Evolutionary conservation across 805 yeast genomes (phyloP), one percentile per base, ranked within the genome.

Genomic region (Yamadazyma insecticola): DNA sequence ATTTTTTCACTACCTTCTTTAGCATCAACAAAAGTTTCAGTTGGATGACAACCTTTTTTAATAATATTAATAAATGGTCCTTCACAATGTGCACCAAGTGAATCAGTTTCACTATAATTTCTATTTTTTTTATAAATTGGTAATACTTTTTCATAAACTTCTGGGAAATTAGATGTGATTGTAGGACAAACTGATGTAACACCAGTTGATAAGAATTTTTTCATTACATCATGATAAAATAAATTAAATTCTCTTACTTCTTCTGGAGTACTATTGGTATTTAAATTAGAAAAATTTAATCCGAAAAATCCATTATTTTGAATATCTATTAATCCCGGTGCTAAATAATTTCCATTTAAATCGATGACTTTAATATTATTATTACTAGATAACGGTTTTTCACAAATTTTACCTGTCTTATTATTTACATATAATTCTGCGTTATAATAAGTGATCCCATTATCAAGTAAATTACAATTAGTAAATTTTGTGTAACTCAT

Each of bases 291-390:
- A 48, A 67, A 75, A 38, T 74, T 76, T 39, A 74, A 55, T 3
- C 80, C 81, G 38, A 63, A 74, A 34, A 75, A 63, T 8, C 80
- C 81, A 40, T 75, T 75, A 37, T 73, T 70, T 48, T 75, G 81
- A 39, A 71, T 63, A 45, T 75, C 81, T 9, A 75, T 52, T 45
- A 66, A 72, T 1, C 81, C 81, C 0, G 81, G 79, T 0, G 77
- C 66, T 20, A 75, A 39, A 18, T 70, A 57, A 13, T 50, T 43
- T 4, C 76, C 78, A n/a, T 63, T 40, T 29, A 75, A 51, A 40
- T 75, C 76, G 10, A 74, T 47, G 3, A 49, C 50, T 25, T 49
- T 51, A 24, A 43, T 7, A 8, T 39, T 37, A 16, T 34, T 28
- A 5, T 16, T 22, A 2, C 28, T 23, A 24, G 32, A 37, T 16